These are phyloP conservation scores for Wallacemonas rigidus DNA, from an alignment of 208 protist species.

Conservation along the genomic window DNA sequence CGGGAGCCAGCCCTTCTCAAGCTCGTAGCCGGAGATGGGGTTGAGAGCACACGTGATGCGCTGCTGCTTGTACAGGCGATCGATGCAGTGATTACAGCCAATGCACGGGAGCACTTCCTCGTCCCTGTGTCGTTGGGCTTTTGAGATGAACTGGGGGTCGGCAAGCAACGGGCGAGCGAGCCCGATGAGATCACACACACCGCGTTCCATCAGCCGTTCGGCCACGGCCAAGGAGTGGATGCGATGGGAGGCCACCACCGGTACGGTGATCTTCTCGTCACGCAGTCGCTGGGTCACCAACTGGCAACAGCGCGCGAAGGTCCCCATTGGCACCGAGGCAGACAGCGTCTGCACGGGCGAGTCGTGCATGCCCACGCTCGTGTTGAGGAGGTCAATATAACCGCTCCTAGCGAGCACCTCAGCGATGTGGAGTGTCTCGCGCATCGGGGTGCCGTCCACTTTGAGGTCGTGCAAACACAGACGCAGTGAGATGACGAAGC, in stretches of 20 bases:
- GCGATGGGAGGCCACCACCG: constrained; percentile 91
- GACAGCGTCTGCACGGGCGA: constrained; percentile 93
- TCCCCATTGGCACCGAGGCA: constrained; percentile 88
- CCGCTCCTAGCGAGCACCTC: constrained; percentile 78
- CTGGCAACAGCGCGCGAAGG: constrained; percentile 80
- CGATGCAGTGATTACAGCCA: constrained; percentile 95
- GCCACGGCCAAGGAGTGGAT: constrained; percentile 88
- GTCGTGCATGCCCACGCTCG: constrained; percentile 95
- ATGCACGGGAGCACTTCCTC: constrained; percentile 93
- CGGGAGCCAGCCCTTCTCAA: constrained; percentile 65
- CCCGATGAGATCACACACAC: constrained; percentile 89
- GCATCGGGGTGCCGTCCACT: constrained; percentile 73
- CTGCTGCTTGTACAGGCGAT: constrained; percentile 90
- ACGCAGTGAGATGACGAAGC: constrained; percentile 92
- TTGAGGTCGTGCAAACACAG: constrained; percentile 93
- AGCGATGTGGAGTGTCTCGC: constrained; percentile 79
- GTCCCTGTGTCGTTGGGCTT: constrained; percentile 58
- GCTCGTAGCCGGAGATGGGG: constrained; percentile 89
- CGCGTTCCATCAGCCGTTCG: constrained; percentile 66
- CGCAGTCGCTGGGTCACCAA: constrained; percentile 60
- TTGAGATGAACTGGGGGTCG: constrained; percentile 89
- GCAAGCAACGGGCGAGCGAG: constrained; percentile 91
- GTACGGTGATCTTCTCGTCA: constrained; percentile 43
- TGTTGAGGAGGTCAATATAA: constrained; percentile 91
- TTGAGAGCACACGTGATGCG: constrained; percentile 92